Evolutionary conservation across 148 eudicot species (phyloP).

Genomic region (Silene conica): DNA sequence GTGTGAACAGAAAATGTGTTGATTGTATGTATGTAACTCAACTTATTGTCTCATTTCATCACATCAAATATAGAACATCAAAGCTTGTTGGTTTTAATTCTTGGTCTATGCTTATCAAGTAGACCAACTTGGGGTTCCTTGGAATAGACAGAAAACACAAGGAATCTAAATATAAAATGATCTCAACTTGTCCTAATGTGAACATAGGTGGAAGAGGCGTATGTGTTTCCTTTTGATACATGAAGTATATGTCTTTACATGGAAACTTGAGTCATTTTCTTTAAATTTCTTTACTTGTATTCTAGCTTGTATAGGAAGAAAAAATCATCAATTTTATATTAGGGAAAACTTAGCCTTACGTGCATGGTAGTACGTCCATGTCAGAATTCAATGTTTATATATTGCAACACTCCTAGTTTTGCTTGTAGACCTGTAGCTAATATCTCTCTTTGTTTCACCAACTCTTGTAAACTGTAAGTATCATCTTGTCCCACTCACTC

Average conservation of each 20-base stretch:
- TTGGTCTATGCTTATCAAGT: conserved; percentile 6
- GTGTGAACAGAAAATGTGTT: no score
- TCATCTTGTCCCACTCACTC: neutral
- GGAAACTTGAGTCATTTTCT: conserved; percentile 4
- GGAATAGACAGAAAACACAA: neutral
- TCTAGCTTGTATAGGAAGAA: conserved; percentile 8
- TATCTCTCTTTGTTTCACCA: conserved; percentile 7
- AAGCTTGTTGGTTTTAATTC: neutral
- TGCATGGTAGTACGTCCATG: conserved; percentile 17
- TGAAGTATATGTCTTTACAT: neutral
- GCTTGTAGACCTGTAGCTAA: conserved; percentile 1
- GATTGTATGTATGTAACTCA: neutral
- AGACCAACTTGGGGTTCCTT: conserved; percentile 5
- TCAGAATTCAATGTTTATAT: neutral
- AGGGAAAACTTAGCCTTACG: conserved; percentile 18
- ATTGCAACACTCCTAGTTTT: neutral
- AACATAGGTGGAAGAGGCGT: neutral
- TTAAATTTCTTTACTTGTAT: conserved; percentile 1
- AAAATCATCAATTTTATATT: conserved; percentile 1
- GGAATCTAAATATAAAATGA: conserved; percentile 5
- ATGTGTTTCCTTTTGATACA: conserved; percentile 1
- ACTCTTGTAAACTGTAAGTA: neutral
- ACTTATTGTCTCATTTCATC: neutral
- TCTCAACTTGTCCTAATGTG: conserved; percentile 13
- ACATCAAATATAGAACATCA: neutral